Evolutionary conservation across 345 rosid genomes (phyloP).

Genomic region (Rhodamnia argentea): DNA sequence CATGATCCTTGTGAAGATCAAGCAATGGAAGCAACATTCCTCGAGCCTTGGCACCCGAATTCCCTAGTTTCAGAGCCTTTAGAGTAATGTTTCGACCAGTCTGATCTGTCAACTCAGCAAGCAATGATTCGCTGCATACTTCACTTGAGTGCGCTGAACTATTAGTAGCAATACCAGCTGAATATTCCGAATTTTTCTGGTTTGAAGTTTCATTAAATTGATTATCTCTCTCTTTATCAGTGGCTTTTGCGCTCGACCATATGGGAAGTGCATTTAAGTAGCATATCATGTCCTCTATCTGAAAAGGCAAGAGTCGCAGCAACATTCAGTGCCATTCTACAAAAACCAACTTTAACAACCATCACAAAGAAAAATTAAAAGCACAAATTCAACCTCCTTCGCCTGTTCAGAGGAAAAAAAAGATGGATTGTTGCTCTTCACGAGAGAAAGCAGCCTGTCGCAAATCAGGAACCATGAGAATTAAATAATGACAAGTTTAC

Average conservation of each 20-base stretch:
- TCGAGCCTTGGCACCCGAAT: constrained; percentile 35
- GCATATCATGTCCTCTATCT: constrained; percentile 49
- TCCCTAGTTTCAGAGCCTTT: constrained; percentile 35
- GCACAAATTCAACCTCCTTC: constrained; percentile 46
- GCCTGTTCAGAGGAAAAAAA: constrained; percentile 41
- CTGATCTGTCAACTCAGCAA: constrained; percentile 9
- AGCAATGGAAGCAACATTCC: constrained; percentile 55
- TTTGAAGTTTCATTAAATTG: constrained; percentile 6
- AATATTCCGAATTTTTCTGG: constrained; percentile 19
- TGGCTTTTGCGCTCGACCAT: constrained; percentile 7
- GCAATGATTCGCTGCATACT: neutral
- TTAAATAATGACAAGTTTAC: neutral
- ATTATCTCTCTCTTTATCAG: constrained; percentile 21
- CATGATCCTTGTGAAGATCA: constrained; percentile 94
- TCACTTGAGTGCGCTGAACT: constrained; percentile 6
- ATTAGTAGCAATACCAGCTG: constrained; percentile 9
- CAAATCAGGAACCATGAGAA: neutral
- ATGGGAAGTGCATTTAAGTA: constrained; percentile 16
- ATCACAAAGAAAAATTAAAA: neutral
- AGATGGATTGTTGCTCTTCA: constrained; percentile 34
- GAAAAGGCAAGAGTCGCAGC: constrained; percentile 15
- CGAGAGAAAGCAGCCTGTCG: constrained; percentile 51
- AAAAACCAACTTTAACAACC: neutral
- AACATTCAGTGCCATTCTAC: neutral
- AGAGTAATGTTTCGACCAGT: constrained; percentile 15